Percentiles rank a stretch among this genome's conserved stretches.
Conservation (phyloP, 768 basidiomycete species). For the Gautieria morchelliformis region DNA sequence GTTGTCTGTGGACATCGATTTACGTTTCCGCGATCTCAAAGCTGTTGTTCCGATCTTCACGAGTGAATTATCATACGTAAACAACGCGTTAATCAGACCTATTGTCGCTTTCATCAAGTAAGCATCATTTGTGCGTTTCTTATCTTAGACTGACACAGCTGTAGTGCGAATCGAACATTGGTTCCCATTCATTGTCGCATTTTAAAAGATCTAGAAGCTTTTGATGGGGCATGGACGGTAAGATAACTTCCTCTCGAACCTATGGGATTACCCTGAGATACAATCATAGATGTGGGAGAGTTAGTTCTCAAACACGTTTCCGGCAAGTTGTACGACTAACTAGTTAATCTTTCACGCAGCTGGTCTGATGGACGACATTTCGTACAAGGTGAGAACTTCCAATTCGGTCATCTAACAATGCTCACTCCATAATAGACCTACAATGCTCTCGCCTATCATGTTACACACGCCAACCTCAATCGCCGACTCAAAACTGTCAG, state of each 20-base stretch:
- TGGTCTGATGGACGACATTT: conserved; percentile 86
- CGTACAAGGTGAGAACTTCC: conserved; percentile 52
- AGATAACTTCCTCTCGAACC: conserved; percentile 22
- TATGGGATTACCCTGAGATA: conserved; percentile 9
- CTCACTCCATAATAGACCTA: conserved; percentile 46
- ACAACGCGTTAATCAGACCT: conserved; percentile 85
- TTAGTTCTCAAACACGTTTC: conserved; percentile 28
- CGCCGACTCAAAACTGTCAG: conserved; percentile 85
- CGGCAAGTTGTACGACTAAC: neutral
- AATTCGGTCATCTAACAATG: neutral
- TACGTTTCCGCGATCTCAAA: conserved; percentile 91
- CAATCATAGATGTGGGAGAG: conserved; percentile 79
- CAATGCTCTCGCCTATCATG: conserved; percentile 91
- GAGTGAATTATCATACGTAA: conserved; percentile 79
- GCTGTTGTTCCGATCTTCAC: conserved; percentile 91
- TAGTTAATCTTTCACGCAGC: conserved; percentile 32
- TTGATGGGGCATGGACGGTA: conserved; percentile 96
- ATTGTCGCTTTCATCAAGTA: conserved; percentile 99
- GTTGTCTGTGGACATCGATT: conserved; percentile 76
- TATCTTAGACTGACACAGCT: conserved; percentile 9
- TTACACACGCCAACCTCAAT: conserved; percentile 82
- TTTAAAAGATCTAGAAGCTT: conserved; percentile 73
- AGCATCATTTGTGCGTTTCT: conserved; percentile 18
- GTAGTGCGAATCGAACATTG: conserved; percentile 84
- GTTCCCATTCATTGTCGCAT: conserved; percentile 90